These are phyloP conservation scores for Cerioporus squamosus DNA, from an alignment of 1,284 basidiomycete genomes.

Conservation along the genomic window DNA sequence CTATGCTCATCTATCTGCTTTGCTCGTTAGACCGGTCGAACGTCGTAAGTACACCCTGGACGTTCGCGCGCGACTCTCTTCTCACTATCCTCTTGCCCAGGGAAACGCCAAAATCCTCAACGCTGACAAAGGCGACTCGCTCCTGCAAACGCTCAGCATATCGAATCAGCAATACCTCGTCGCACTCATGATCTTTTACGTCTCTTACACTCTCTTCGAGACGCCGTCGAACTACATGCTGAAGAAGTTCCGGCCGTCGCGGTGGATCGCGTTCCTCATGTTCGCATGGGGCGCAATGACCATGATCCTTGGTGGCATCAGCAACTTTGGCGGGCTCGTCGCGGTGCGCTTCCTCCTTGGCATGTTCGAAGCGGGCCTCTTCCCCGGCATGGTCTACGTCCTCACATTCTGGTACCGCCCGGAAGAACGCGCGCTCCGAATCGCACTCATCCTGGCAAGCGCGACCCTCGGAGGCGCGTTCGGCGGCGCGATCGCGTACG, in stretches of 20 bases:
- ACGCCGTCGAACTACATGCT: constrained; percentile 46
- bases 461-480: constrained; percentile 48
- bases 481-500: constrained; percentile 46
- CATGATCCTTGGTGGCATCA: constrained; percentile 38
- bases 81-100: constrained; percentile 10
- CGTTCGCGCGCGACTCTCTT: background rate
- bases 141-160: constrained; percentile 37
- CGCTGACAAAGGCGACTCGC: constrained; percentile 35
- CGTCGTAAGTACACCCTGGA: constrained; percentile 30
- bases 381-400: constrained; percentile 59
- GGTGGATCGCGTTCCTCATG: constrained; percentile 43
- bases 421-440: constrained; percentile 43
- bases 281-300: constrained; percentile 47
- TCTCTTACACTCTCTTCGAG: constrained; percentile 43
- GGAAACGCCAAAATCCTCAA: constrained; percentile 45
- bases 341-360: constrained; percentile 65
- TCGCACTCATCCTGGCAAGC: constrained; percentile 43
- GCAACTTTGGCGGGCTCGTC: constrained; percentile 38
- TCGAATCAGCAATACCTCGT: constrained; percentile 38
- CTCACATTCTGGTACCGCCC: constrained; percentile 46
- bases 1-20: constrained; percentile 41
- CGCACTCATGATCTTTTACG: constrained; percentile 44
- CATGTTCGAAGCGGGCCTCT: constrained; percentile 65
- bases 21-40: constrained; percentile 44
- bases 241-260: constrained; percentile 44